phyloP scores from a whole-genome alignment of 352 stramenopile species.

The Albugo laibachii region DNA sequence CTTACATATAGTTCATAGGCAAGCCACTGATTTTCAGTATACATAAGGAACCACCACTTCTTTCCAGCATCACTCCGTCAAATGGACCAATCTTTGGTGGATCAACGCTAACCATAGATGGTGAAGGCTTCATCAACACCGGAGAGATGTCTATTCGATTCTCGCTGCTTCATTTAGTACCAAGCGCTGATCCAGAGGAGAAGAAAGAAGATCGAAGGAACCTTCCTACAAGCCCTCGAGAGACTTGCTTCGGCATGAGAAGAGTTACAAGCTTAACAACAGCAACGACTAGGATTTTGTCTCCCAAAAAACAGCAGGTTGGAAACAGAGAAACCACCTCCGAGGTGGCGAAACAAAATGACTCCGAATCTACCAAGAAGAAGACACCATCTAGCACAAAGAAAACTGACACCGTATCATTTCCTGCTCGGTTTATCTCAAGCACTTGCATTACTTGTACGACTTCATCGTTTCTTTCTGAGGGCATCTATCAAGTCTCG shows the following conservation, averaged over 20 bases:
- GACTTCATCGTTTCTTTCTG: constrained; percentile 26
- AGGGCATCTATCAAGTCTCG: constrained; percentile 43
- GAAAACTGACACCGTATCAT: constrained; percentile 3
- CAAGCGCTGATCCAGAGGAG: constrained; percentile 4
- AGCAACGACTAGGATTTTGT: neutral
- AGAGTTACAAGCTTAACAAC: neutral
- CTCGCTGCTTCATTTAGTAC: constrained; percentile 16
- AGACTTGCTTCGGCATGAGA: no score
- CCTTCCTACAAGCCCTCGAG: neutral
- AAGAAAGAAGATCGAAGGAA: neutral
- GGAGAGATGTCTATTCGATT: constrained; percentile 37
- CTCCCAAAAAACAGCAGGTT: neutral
- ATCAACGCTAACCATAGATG: constrained; percentile 33
- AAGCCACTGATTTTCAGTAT: constrained; percentile 26
- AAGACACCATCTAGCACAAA: constrained; percentile 7
- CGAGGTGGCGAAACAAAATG: neutral
- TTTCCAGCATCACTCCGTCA: constrained; percentile 26
- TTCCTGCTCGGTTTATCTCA: constrained; percentile 18
- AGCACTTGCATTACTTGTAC: constrained; percentile 18
- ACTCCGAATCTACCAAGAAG: constrained; percentile 1
- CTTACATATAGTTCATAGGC: constrained; percentile 23
- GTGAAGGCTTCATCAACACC: constrained; percentile 40
- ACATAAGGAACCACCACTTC: constrained; percentile 20
- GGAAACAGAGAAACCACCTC: neutral
- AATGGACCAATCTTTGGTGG: constrained; percentile 63